Evolutionary conservation across 1,284 basidiomycete species (phyloP), one percentile per base, ranked within the genome.

Genomic region (Melampsora americana): DNA sequence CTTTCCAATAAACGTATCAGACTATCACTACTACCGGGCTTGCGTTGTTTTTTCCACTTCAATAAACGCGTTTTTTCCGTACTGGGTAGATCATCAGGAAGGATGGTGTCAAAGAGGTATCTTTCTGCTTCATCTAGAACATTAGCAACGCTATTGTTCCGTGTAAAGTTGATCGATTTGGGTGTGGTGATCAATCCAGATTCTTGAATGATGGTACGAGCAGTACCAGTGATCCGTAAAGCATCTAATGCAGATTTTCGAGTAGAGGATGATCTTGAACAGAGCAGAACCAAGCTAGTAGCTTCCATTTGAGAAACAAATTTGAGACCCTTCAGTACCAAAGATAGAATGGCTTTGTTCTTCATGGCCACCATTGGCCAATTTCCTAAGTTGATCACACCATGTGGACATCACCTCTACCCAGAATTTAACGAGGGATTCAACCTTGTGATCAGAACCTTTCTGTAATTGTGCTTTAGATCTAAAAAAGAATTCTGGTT

Each of bases 211-310:
- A 69, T 76, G 11, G 44, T 59, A 69, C 73, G 73, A 18, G 66
- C 66, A n/a, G 73, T 69, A 11, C 64, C 66, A 46, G 66, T 64
- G 66, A 76, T 68, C 48, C 73, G 53, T 50, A 76, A 56, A 32
- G 73, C 73, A 56, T 76, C 73, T 39, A 76, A 56, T 18, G 73
- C 73, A 23, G 73, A 76, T n/a, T 66, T 39, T 42, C 73, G 73
- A 39, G 61, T 69, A 30, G 56, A 76, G 20, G 32, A 68, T 14
- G 73, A 76, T 42, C 73, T 69, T 7, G 66, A 76, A 59, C 73
- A 76, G 30, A 76, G 30, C 12, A 76, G 42, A 12, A 76, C 73
- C 7, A 76, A 56, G 14, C 65, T 66, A 30, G 44, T 69, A 46
- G 73, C 66, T 39, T 76, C 73, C 60, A 76, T 68, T 39, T 62